These are phyloP conservation scores for Maudiozyma serrabonitensis DNA, from an alignment of 805 yeast species.

Conservation along the genomic window DNA sequence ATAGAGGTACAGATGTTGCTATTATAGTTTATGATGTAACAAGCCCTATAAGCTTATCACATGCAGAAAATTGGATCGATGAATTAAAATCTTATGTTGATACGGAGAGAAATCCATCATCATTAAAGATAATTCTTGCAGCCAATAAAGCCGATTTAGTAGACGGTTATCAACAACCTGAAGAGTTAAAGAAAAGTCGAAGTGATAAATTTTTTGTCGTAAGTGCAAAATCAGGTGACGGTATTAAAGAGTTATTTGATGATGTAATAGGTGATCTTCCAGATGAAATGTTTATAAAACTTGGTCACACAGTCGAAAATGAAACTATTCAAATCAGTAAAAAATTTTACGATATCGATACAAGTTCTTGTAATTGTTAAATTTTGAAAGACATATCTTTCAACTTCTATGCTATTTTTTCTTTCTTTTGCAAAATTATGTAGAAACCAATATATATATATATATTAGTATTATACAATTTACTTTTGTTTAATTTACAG, in stretches of 20 bases:
- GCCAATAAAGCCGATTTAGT: conserved; percentile 67
- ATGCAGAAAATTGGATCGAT: conserved; percentile 70
- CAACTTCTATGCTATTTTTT: too few species aligned
- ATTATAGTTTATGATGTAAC: conserved; percentile 71
- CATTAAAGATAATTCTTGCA: conserved; percentile 56
- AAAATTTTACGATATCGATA: not conserved
- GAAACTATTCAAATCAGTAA: not conserved
- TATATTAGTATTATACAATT: not conserved
- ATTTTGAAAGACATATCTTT: not conserved
- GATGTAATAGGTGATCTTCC: conserved; percentile 36
- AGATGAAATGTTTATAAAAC: conserved; percentile 8
- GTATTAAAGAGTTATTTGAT: conserved; percentile 36
- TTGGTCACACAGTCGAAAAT: not conserved
- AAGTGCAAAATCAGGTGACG: conserved; percentile 46
- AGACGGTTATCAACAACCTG: conserved; percentile 30
- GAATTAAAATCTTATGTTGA: conserved; percentile 41
- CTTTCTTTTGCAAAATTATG: too few species aligned
- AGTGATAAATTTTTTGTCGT: conserved; percentile 18
- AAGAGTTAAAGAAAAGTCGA: conserved; percentile 2
- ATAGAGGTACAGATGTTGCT: conserved; percentile 73
- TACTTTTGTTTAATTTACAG: conserved; percentile 14
- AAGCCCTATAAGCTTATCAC: conserved; percentile 48
- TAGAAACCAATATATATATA: too few species aligned
- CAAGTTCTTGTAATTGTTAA: not conserved
- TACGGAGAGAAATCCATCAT: conserved; percentile 39